Base-by-base conservation (phyloP, 495 filamentous ascomycete species). In the Articulospora tetracladia region DNA sequence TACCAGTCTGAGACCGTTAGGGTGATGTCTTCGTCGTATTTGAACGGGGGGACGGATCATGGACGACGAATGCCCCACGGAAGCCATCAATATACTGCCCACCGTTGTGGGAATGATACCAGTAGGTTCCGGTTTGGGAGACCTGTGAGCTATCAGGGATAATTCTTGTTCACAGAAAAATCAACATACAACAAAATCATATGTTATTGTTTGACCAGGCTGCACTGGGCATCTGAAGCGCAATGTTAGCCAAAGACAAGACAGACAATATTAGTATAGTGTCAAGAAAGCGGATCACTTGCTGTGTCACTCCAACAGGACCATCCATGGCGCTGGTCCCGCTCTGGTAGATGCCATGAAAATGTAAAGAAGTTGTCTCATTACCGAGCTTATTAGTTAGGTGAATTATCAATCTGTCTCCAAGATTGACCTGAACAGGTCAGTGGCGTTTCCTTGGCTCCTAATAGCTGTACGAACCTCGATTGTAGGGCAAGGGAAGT, bases 261-360 rank as follows among this genome's bases (percentile, higher is more conserved):
- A 32, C 6, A 13, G 30, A 32, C 30, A 32, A 32, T 13, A 32
- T 13, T 4, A 32, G 13, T 32, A 6, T 13, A 32, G n/a, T n/a
- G n/a, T n/a, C n/a, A 32, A 13, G 13, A 32, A 32, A 32, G 77
- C 0, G 90, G 91, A 65, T 94, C 91, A 91, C 93, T 93, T 13
- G 48, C 48, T 79, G 76, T 22, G 72, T 74, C 12, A 75, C 67
- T 20, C 65, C 65, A 25, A 68, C 68, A 1, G 77, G 68, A 47
- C 76, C 76, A 57, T 77, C 74, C 25, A 69, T 61, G 17, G 78
- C 69, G 15, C 78, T 83, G 10, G 87, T 86, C 20, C 77, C 79
- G 65, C 86, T 79, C 68, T 92, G 88, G 69, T 81, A 89, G 66
- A 93, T 76, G 20, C 91, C 91, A 69, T 95, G 91, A 69, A 86